These are phyloP conservation scores for Clarireedia hainanense DNA, from an alignment of 2,329 filamentous ascomycete species.

Conservation along the genomic window DNA sequence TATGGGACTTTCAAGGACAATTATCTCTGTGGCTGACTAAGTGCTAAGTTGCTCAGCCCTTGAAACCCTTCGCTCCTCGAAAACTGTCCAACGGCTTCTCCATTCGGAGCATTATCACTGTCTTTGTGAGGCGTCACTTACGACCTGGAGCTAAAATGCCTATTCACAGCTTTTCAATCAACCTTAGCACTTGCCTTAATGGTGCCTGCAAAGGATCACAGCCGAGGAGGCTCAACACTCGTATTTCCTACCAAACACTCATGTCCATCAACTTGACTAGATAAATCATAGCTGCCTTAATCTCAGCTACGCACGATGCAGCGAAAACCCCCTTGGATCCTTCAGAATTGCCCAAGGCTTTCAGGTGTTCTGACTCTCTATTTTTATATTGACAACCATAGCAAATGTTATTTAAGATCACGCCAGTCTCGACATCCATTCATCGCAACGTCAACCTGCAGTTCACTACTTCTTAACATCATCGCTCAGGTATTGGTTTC, in stretches of 20 bases:
- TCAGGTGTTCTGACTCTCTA: conserved; percentile 21
- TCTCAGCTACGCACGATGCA: conserved; percentile 6
- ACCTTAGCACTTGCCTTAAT: background rate
- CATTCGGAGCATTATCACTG: too few species aligned
- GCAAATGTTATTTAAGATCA: conserved; percentile 1
- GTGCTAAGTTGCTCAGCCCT: too few species aligned
- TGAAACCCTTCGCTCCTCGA: too few species aligned
- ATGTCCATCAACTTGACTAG: background rate
- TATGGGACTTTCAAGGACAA: too few species aligned
- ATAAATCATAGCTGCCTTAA: background rate
- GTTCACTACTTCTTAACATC: background rate
- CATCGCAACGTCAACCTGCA: background rate
- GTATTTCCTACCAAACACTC: background rate
- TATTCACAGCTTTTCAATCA: background rate
- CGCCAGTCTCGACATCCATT: background rate
- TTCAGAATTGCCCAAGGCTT: background rate
- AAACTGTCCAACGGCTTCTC: too few species aligned
- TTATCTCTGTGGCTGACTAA: too few species aligned
- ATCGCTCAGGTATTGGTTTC: background rate
- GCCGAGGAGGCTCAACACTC: conserved; percentile 4
- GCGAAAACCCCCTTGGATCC: conserved; percentile 3
- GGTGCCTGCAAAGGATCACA: conserved; percentile 1
- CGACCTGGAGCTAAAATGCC: too few species aligned
- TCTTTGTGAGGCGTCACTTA: too few species aligned
- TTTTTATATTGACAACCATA: conserved; percentile 24